These are phyloP conservation scores for Coemansia aciculifera DNA, from an alignment of 192 early-diverging fungal species.

Conservation along the genomic window DNA sequence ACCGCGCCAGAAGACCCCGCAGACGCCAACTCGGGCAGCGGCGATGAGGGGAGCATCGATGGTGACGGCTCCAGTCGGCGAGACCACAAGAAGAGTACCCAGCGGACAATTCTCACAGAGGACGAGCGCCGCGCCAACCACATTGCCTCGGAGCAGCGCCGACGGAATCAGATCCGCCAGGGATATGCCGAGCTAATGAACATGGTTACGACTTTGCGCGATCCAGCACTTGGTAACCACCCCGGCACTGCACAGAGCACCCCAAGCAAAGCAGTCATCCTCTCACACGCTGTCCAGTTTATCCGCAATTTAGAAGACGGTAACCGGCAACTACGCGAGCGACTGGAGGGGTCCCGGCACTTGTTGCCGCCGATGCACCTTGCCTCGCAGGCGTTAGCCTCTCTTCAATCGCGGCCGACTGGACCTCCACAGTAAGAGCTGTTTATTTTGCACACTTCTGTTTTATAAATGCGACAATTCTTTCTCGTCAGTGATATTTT, in stretches of 20 bases:
- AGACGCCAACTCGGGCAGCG: neutral
- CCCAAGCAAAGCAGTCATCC: constrained; percentile 79
- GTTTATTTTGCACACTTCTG: neutral
- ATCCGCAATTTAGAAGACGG: constrained; percentile 57
- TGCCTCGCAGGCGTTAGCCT: constrained; percentile 9
- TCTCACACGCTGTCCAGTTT: constrained; percentile 79
- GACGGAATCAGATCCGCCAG: constrained; percentile 85
- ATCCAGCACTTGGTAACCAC: constrained; percentile 53
- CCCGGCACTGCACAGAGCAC: constrained; percentile 68
- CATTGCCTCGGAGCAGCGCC: constrained; percentile 92
- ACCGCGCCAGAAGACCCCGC: neutral
- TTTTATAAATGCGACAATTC: neutral
- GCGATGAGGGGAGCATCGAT: neutral
- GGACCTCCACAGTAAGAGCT: constrained; percentile 17
- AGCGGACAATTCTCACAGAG: constrained; percentile 74
- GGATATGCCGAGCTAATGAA: constrained; percentile 87
- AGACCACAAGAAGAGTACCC: constrained; percentile 30
- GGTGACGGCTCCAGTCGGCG: constrained; percentile 19
- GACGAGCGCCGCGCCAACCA: constrained; percentile 92
- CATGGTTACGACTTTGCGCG: constrained; percentile 74
- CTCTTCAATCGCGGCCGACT: constrained; percentile 13
- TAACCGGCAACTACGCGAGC: constrained; percentile 44
- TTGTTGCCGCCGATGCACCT: constrained; percentile 22
- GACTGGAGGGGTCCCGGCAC: constrained; percentile 32
- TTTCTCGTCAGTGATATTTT: neutral